Conservation (phyloP, 1,284 basidiomycete genomes). For the Ceratobasidium sp. region DNA sequence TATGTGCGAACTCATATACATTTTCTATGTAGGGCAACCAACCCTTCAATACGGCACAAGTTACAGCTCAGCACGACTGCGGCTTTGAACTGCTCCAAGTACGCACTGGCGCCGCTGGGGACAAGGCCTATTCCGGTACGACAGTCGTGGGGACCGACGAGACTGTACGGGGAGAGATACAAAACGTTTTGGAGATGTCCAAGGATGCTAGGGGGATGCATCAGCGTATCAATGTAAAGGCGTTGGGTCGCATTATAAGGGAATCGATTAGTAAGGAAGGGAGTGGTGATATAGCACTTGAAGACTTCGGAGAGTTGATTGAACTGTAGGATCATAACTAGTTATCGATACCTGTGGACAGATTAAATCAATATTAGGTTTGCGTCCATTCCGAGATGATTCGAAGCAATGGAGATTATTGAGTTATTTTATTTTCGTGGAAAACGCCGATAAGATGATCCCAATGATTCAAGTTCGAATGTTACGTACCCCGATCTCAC, state of each 20-base stretch:
- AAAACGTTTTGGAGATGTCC: not conserved
- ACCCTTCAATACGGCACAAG: constrained; percentile 20
- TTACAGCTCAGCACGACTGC: constrained; percentile 5
- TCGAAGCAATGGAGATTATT: too few species aligned
- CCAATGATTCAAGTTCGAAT: too few species aligned
- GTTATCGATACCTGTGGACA: too few species aligned
- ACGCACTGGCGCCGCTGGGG: not conserved
- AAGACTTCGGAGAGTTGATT: not conserved
- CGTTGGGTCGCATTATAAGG: constrained; percentile 4
- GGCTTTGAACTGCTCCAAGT: constrained; percentile 28
- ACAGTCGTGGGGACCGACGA: constrained; percentile 23
- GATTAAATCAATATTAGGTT: too few species aligned
- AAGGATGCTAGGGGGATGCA: constrained; percentile 3
- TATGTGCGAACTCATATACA: not conserved
- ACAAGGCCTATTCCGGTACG: not conserved
- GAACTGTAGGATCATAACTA: too few species aligned
- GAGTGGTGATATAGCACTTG: not conserved
- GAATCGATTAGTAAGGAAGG: constrained; percentile 5
- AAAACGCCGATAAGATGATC: too few species aligned
- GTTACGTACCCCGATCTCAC: too few species aligned
- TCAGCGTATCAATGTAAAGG: constrained; percentile 4
- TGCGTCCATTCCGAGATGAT: too few species aligned
- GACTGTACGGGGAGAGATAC: constrained; percentile 12
- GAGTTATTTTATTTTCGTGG: too few species aligned
- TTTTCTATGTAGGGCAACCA: constrained; percentile 5